Evolutionary conservation across 108 stramenopile genomes (phyloP).

Genomic region (Cylindrotheca fusiformis): DNA sequence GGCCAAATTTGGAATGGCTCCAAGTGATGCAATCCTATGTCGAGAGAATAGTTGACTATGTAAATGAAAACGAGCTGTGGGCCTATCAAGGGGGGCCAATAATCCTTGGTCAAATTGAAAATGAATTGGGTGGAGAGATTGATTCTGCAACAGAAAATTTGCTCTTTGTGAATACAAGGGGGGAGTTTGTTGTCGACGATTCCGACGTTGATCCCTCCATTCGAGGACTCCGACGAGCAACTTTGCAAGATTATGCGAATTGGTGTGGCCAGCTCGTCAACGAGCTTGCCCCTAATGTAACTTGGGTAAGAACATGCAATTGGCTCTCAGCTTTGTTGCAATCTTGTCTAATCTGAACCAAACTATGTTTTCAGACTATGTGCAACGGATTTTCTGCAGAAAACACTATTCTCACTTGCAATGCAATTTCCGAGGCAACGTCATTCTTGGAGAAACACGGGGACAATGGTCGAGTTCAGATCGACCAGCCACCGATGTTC

Average conservation of each 20-base stretch:
- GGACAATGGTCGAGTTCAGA: conserved; percentile 43
- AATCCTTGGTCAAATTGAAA: conserved; percentile 67
- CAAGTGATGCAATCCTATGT: conserved; percentile 43
- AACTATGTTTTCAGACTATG: conserved; percentile 37
- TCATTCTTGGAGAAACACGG: conserved; percentile 56
- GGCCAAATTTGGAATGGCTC: conserved; percentile 50
- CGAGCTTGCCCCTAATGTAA: conserved; percentile 37
- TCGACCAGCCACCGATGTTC: conserved; percentile 55
- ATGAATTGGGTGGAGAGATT: conserved; percentile 51
- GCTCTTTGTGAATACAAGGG: conserved; percentile 14
- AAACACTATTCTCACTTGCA: conserved; percentile 63
- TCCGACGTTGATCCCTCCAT: background rate
- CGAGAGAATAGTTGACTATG: conserved; percentile 24
- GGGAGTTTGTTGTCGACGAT: conserved; percentile 17
- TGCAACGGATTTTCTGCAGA: conserved; percentile 54
- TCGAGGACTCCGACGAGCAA: conserved; percentile 13
- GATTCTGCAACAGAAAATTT: conserved; percentile 14
- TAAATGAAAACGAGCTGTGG: conserved; percentile 39
- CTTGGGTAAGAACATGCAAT: conserved; percentile 29
- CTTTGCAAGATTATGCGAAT: conserved; percentile 58
- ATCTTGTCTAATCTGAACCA: background rate
- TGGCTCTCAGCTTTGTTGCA: too few relatives aligned
- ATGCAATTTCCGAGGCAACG: conserved; percentile 37
- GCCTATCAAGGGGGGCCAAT: conserved; percentile 58
- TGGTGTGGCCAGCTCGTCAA: conserved; percentile 47